Base-by-base conservation (phyloP, 768 basidiomycete species). In the Serendipita sp. region DNA sequence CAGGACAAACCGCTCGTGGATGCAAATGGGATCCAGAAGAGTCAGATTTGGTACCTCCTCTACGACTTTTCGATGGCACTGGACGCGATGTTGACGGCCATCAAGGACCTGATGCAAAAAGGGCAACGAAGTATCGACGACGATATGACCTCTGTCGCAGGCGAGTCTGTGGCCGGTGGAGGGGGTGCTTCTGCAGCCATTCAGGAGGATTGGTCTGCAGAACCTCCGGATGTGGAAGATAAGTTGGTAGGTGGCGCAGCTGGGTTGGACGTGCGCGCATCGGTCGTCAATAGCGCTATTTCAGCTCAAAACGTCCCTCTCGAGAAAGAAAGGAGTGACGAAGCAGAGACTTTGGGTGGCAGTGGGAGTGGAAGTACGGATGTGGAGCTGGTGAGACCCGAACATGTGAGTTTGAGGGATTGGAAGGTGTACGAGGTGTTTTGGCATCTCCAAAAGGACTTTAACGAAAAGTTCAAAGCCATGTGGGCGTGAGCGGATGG, bases 1-100 rank as follows among this genome's bases (percentile, higher is more conserved):
- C 83, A 84, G 69, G 73, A 75, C 4, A 69, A 72, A 1, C 74
- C 81, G 1, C 71, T 86, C 38, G 75, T 74, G 10, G 67, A 67
- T 0, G 82, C 83, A 3, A 86, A 86, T 62, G 81, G 78, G 1
- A 83, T 86, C 47, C 73, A 84, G n/a, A 70, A 73, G 3, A 83
- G 83, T 7, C 84, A 86, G 30, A 66, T 85, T n/a, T 86, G 85
- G 84, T 85, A 80, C 71, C 67, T 79, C 3, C 74, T 87, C 34
- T 73, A 86, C 68, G 83, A 84, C 48, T 86, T 86, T 70, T 67
- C 68, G 13, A 70, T 85, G 68, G 76, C 79, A 4, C 68, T 87
- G 67, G 73, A 73, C 70, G 75, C 79, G 0, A 75, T 86, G 65
- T 75, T 79, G 54, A 74, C 78, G 0, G 77, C 75, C 18, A 71